A percentile compares a stretch with the other conserved stretches of the same genome.
Evolutionary conservation across 116 monocot species (phyloP).

Genomic region (Iris pallida): DNA sequence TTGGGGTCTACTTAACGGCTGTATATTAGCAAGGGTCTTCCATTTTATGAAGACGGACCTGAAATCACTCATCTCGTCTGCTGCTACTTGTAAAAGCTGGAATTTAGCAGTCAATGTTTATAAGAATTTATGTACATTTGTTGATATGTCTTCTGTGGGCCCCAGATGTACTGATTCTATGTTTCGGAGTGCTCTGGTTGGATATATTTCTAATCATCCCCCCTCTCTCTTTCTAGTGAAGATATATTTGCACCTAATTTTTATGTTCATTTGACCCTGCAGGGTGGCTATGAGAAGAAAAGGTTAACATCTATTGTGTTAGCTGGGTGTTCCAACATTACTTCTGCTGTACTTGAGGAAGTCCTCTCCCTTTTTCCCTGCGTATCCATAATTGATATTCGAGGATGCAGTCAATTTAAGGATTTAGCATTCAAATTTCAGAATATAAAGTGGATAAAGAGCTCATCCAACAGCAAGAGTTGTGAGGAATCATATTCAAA

Average conservation of each 20-base stretch:
- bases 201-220: slow-evolving; percentile 11
- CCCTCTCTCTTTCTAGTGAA: slow-evolving; percentile 2
- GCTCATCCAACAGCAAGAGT: slow-evolving; percentile 24
- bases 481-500: slow-evolving; percentile 55
- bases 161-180: slow-evolving; percentile 54
- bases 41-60: slow-evolving; percentile 68
- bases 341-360: slow-evolving; percentile 62
- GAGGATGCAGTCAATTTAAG: slow-evolving; percentile 83
- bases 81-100: slow-evolving; percentile 77
- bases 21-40: slow-evolving; percentile 67
- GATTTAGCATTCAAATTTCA: slow-evolving; percentile 54
- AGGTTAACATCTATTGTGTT: slow-evolving; percentile 61
- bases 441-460: slow-evolving; percentile 68
- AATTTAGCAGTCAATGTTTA: slow-evolving; percentile 52
- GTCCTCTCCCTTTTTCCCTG: slow-evolving; percentile 50
- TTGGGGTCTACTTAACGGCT: slow-evolving; percentile 59
- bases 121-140: slow-evolving; percentile 49
- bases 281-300: slow-evolving; percentile 69
- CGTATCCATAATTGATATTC: slow-evolving; percentile 56
- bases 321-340: slow-evolving; percentile 65
- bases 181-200: slow-evolving; percentile 60
- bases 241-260: neutral
- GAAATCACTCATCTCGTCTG: slow-evolving; percentile 60
- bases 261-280: slow-evolving; percentile 35
- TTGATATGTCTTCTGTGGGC: slow-evolving; percentile 66